phyloP scores from a whole-genome alignment of 2,329 filamentous ascomycete genomes.

The Cryphonectria radicalis region DNA sequence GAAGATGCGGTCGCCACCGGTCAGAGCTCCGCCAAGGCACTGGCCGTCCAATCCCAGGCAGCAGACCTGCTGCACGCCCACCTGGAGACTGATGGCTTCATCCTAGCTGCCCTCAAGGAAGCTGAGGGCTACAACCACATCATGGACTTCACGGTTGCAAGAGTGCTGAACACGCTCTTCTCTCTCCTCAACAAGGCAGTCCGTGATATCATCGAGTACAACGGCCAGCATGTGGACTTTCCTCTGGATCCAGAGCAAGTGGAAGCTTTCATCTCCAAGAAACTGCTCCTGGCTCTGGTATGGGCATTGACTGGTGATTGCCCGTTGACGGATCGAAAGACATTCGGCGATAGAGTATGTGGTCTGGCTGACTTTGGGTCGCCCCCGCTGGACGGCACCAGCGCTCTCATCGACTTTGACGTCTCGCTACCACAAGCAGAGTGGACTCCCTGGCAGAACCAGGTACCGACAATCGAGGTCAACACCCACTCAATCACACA shows the following conservation, averaged over 20 bases:
- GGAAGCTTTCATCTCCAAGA: constrained; percentile 89
- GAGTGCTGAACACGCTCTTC: constrained; percentile 90
- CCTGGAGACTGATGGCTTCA: constrained; percentile 78
- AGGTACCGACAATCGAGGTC: constrained; percentile 93
- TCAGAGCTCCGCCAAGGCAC: constrained; percentile 75
- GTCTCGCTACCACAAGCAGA: constrained; percentile 84
- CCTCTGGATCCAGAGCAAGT: constrained; percentile 88
- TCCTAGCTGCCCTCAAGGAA: constrained; percentile 75
- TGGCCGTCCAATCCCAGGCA: constrained; percentile 77
- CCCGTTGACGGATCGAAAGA: constrained; percentile 82
- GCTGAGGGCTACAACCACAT: constrained; percentile 87
- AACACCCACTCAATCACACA: constrained; percentile 98
- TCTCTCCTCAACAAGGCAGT: constrained; percentile 94
- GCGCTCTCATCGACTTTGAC: constrained; percentile 94
- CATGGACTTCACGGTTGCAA: constrained; percentile 95
- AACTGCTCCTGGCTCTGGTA: constrained; percentile 86
- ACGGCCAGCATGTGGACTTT: constrained; percentile 91
- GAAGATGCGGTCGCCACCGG: constrained; percentile 83
- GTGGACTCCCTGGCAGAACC: constrained; percentile 92
- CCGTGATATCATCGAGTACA: constrained; percentile 92
- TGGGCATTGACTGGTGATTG: constrained; percentile 98
- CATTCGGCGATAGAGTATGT: constrained; percentile 83
- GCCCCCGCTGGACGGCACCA: constrained; percentile 75
- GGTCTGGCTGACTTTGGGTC: constrained; percentile 85
- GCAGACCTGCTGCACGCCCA: constrained; percentile 79